Percentiles rank a stretch among this genome's conserved stretches.
These are phyloP conservation scores for Xylariaceae sp. DNA, from an alignment of 2,329 filamentous ascomycete genomes.

Conservation along the genomic window DNA sequence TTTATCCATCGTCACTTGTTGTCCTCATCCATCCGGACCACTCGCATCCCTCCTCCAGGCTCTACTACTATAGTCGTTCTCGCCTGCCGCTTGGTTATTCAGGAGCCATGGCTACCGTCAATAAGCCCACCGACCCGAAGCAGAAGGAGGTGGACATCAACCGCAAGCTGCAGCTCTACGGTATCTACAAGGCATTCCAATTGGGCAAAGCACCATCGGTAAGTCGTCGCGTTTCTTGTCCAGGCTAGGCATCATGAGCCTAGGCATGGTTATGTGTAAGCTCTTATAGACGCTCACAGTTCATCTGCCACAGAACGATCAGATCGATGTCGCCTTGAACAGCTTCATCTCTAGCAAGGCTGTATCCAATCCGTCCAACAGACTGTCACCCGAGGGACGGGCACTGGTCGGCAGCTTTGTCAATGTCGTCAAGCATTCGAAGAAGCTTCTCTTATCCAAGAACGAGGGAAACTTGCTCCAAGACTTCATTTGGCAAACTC, in stretches of 20 bases:
- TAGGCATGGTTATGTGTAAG: not conserved
- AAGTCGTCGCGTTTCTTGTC: slow-evolving; percentile 34
- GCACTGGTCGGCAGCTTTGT: slow-evolving; percentile 71
- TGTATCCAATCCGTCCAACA: slow-evolving; percentile 63
- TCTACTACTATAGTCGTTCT: not conserved
- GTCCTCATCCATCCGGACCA: not conserved
- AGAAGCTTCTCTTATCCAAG: slow-evolving; percentile 81
- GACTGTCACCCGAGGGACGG: slow-evolving; percentile 78
- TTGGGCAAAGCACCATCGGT: slow-evolving; percentile 87
- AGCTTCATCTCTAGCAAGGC: slow-evolving; percentile 70
- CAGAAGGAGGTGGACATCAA: slow-evolving; percentile 83
- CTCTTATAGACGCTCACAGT: slow-evolving; percentile 12
- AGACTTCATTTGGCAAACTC: slow-evolving; percentile 94
- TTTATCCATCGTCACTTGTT: not conserved
- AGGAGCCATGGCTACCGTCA: slow-evolving; percentile 46
- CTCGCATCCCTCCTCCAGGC: not conserved
- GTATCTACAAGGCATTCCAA: slow-evolving; percentile 79
- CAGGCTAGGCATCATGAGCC: not conserved
- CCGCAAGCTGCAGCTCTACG: slow-evolving; percentile 90
- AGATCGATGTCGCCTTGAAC: slow-evolving; percentile 93
- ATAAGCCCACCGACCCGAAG: slow-evolving; percentile 67
- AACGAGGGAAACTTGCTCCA: slow-evolving; percentile 92
- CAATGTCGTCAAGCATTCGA: slow-evolving; percentile 72
- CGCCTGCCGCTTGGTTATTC: not conserved
- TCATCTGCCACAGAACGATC: slow-evolving; percentile 62